These are phyloP conservation scores for Metschnikowia orientalis DNA, from an alignment of 805 yeast species.

Conservation along the genomic window DNA sequence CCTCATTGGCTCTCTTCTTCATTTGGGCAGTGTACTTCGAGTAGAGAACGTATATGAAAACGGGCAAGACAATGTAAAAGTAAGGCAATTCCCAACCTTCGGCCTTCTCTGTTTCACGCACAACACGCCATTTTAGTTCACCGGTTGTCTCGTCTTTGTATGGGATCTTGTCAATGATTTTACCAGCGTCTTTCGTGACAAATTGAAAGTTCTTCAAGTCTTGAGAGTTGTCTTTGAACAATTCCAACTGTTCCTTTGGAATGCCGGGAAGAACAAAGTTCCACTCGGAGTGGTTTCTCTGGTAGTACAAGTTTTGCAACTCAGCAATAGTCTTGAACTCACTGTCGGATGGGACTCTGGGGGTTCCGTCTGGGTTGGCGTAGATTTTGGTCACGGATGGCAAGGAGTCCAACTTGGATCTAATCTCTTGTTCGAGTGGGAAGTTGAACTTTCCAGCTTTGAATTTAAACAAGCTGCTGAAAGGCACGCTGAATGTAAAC, in stretches of 20 bases:
- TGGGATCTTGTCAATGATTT: slow-evolving; percentile 79
- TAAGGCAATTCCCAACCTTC: slow-evolving; percentile 85
- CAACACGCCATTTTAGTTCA: slow-evolving; percentile 70
- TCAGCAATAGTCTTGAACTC: slow-evolving; percentile 73
- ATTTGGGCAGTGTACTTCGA: slow-evolving; percentile 43
- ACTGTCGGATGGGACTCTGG: slow-evolving; percentile 61
- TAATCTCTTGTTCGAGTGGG: slow-evolving; percentile 56
- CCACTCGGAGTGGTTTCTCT: slow-evolving; percentile 53
- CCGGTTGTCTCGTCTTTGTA: slow-evolving; percentile 77
- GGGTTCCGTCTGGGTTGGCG: slow-evolving; percentile 71
- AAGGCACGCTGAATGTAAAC: slow-evolving; percentile 40
- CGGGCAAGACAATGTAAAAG: slow-evolving; percentile 70
- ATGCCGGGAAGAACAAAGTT: slow-evolving; percentile 44
- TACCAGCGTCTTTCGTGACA: slow-evolving; percentile 46
- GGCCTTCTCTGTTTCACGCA: slow-evolving; percentile 63
- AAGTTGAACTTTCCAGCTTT: slow-evolving; percentile 39
- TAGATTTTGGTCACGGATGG: slow-evolving; percentile 65
- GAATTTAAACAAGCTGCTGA: slow-evolving; percentile 35
- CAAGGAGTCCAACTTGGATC: slow-evolving; percentile 55
- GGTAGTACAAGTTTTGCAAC: slow-evolving; percentile 55
- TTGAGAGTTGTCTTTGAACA: slow-evolving; percentile 57
- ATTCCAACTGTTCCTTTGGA: slow-evolving; percentile 49
- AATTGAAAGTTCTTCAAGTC: slow-evolving; percentile 55
- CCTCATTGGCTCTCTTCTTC: slow-evolving; percentile 37
- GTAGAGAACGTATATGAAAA: slow-evolving; percentile 53